Percentiles rank a stretch among this genome's conserved stretches.
phyloP scores from a whole-genome alignment of 192 early-diverging fungal species.

The Mortierella hygrophila region DNA sequence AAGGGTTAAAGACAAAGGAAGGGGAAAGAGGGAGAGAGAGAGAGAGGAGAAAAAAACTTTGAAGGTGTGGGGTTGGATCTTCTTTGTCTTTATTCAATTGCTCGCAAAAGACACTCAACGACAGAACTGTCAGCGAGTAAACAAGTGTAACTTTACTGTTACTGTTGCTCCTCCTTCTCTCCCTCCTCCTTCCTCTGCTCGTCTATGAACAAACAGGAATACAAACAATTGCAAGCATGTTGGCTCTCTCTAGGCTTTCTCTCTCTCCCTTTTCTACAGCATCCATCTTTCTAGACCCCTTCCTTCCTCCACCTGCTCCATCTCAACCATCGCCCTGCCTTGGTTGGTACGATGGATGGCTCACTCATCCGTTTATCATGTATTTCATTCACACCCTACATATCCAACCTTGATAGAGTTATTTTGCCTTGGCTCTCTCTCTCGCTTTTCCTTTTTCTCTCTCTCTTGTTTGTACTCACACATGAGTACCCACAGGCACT shows the following conservation, averaged over 20 bases:
- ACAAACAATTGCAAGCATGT: not conserved
- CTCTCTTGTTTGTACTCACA: slow-evolving; percentile 4
- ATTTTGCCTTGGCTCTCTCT: not conserved
- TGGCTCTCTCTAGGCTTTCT: not conserved
- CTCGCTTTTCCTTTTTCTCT: not conserved
- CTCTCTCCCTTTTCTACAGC: no score
- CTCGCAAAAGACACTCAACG: no score
- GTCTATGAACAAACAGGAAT: not conserved
- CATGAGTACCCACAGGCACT: not conserved
- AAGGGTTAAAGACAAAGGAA: not conserved
- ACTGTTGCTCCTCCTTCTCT: not conserved
- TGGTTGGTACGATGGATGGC: no score
- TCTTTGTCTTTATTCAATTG: not conserved
- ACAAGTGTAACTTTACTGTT: not conserved
- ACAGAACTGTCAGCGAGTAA: no score
- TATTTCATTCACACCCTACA: no score
- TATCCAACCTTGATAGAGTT: not conserved
- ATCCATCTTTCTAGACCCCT: not conserved
- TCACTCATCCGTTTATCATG: no score
- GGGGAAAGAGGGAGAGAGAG: not conserved
- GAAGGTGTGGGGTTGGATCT: not conserved
- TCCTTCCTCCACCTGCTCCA: not conserved
- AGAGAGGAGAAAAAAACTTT: not conserved
- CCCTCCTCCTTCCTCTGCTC: not conserved
- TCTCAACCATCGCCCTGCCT: no score